Percentiles rank a stretch among this genome's conserved stretches.
phyloP scores from a whole-genome alignment of 202 grass and related monocot genomes.

The Eragrostis tef region DNA sequence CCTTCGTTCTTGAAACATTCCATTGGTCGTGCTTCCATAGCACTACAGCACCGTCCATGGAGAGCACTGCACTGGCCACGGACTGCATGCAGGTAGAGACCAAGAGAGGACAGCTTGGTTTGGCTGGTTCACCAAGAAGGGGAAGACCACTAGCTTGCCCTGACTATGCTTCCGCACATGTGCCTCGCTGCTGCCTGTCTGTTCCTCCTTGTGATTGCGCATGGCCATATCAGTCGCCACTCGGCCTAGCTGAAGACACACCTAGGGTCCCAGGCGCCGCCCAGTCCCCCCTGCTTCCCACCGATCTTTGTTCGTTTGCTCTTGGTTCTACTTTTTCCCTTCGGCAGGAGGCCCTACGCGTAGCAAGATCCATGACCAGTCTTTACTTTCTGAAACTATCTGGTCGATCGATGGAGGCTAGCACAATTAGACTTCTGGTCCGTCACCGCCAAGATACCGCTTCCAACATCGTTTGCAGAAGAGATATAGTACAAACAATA shows the following conservation, averaged over 20 bases:
- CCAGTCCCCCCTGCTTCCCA: background rate
- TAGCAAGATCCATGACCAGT: slow-evolving; percentile 34
- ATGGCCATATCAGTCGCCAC: background rate
- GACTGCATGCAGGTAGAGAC: background rate
- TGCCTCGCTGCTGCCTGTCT: background rate
- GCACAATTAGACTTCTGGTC: background rate
- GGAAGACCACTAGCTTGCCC: background rate
- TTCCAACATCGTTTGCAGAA: no score
- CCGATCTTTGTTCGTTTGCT: slow-evolving; percentile 4
- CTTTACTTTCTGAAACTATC: slow-evolving; percentile 29
- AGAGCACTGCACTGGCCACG: background rate
- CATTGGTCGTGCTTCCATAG: background rate
- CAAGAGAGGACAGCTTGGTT: background rate
- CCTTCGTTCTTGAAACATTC: slow-evolving; percentile 9
- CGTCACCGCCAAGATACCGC: no score
- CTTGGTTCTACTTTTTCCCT: background rate
- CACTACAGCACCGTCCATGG: background rate
- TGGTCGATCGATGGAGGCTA: background rate
- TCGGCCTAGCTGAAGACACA: background rate
- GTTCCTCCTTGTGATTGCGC: background rate
- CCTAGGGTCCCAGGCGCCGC: background rate
- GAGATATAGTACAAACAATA: no score
- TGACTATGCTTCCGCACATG: background rate
- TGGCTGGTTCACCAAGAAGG: background rate
- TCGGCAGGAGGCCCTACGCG: background rate